A percentile compares a stretch with the other conserved stretches of the same genome.
Evolutionary conservation across 257 asterid species (phyloP).

Genomic region (Solanum commersonii): DNA sequence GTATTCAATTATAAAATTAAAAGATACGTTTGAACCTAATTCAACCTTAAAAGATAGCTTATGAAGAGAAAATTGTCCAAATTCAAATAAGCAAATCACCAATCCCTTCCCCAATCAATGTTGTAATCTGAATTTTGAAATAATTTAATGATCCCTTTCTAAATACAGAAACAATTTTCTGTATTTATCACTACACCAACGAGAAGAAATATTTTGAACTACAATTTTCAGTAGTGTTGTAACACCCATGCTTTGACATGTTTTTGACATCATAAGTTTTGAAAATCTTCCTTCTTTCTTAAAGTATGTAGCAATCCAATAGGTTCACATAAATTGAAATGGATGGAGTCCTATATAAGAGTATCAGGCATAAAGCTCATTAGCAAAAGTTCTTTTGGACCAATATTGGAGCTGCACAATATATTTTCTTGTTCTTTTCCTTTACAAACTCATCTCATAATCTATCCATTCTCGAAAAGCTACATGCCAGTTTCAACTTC

Average conservation of each 20-base stretch:
- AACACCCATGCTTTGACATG: not conserved
- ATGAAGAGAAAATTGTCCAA: rapidly evolving
- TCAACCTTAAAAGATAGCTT: not conserved
- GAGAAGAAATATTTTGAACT: not conserved
- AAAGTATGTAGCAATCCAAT: not conserved
- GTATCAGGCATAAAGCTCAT: not conserved
- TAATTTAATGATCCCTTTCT: not conserved
- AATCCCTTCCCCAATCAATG: not conserved
- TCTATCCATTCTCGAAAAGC: not conserved
- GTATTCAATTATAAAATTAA: not conserved
- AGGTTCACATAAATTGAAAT: not conserved
- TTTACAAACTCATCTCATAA: not conserved
- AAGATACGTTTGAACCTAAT: not conserved
- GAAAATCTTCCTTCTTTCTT: not conserved
- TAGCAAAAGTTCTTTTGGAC: not conserved
- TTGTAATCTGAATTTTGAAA: not conserved
- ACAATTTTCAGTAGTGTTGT: no score
- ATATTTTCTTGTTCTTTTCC: not conserved
- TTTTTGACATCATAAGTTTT: not conserved
- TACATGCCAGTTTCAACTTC: not conserved
- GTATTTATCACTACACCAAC: not conserved
- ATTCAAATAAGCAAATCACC: not conserved
- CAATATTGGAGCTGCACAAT: not conserved
- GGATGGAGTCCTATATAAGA: not conserved
- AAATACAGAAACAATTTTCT: not conserved